Evolutionary conservation across 1,139 yeast genomes (phyloP), one percentile per base, ranked within the genome.

Genomic region (Oligophagozyma castellii): DNA sequence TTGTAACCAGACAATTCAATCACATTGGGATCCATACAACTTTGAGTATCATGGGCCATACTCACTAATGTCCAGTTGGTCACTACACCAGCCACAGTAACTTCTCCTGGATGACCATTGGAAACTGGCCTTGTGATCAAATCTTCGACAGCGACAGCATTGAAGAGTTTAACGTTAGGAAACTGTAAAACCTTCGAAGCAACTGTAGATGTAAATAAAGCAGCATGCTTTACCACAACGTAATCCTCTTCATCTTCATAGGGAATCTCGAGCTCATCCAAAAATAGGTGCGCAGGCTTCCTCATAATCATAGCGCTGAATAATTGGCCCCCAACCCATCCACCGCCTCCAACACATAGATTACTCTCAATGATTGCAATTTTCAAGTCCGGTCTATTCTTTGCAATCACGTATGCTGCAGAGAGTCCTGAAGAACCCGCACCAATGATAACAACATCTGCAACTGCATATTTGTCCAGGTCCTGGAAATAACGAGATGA

Each of bases 1-100:
- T 44, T 35, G 42, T 49, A 51, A 23, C 55, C 55, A 22, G 51
- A 31, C 32, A 51, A 37, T 30, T 51, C 55, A 60, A 77, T 74
- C 35, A 83, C 77, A 59, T 77, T 76, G 33, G 89, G 89, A 48
- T 77, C 89, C 89, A 77, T 77, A 55, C 89, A 77, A 11, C 78
- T 70, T 53, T 77, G 86, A 36, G 72, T 70, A 49, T 73, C 80
- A 48, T 77, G 89, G 53, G 76, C 75, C 65, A 74, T 64, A 7
- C 84, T 64, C 20, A 77, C 86, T 44, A 76, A 60, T 14, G 86
- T 77, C 86, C 86, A 77, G 61, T 77, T 77, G 48, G 84, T 76
- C 24, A 77, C 89, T 16, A 77, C 86, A 50, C 86, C 89, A 15
- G 83, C 79, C 37, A 75, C 68, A 43, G 78, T 63, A 33, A 75